A percentile compares a stretch with the other conserved stretches of the same genome.
Conservation (phyloP, 192 early-diverging fungal genomes). For the Mortierella antarctica region DNA sequence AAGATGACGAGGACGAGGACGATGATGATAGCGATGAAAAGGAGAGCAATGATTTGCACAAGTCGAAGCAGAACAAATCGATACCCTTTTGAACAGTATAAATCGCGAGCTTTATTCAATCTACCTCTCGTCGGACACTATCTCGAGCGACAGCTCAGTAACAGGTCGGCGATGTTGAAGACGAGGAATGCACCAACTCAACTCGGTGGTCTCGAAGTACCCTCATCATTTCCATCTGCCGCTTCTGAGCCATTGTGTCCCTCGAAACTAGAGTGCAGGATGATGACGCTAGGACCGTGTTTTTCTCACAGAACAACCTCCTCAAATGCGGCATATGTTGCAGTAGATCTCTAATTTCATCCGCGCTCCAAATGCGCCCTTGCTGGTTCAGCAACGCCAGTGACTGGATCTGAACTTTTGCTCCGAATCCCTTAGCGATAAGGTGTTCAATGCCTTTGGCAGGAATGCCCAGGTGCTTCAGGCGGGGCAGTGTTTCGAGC, state of each 20-base stretch:
- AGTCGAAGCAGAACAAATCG: background rate
- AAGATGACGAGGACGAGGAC: slow-evolving; percentile 3
- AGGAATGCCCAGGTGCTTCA: slow-evolving; percentile 34
- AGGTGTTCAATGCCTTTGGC: slow-evolving; percentile 45
- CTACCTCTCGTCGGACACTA: too few relatives aligned
- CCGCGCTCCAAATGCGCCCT: slow-evolving; percentile 26
- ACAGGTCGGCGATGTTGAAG: background rate
- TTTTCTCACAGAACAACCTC: slow-evolving; percentile 34
- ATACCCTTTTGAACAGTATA: slow-evolving; percentile 1
- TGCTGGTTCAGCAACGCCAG: slow-evolving; percentile 40
- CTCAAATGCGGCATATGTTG: slow-evolving; percentile 25
- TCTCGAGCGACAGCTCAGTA: too few relatives aligned
- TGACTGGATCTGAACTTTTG: slow-evolving; percentile 25
- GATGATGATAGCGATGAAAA: slow-evolving; percentile 17
- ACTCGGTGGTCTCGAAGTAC: slow-evolving; percentile 9
- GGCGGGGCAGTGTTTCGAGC: slow-evolving; percentile 30
- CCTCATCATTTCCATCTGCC: background rate
- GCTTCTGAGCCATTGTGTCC: slow-evolving; percentile 1
- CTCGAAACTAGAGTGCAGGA: background rate
- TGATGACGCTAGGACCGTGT: slow-evolving; percentile 25
- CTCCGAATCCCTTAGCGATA: slow-evolving; percentile 35
- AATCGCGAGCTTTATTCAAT: too few relatives aligned
- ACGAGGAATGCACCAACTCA: slow-evolving; percentile 19
- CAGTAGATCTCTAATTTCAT: slow-evolving; percentile 29
- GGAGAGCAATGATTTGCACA: slow-evolving; percentile 4